These are phyloP conservation scores for Dorcoceras hygrometricum DNA, from an alignment of 257 asterid species.

Conservation along the genomic window DNA sequence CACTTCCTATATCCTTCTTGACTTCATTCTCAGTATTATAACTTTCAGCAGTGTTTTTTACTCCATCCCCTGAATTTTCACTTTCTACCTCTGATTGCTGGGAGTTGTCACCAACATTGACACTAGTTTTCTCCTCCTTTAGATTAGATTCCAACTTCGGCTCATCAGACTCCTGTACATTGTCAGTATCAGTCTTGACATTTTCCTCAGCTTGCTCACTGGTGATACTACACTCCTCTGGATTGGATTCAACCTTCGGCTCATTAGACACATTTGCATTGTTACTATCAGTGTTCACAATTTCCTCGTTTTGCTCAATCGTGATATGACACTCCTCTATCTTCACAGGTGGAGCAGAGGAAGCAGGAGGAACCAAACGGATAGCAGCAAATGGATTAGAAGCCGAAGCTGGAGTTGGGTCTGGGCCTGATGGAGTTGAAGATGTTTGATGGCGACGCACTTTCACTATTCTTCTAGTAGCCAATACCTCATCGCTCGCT, in stretches of 20 bases:
- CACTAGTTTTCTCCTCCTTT: constrained; percentile 30
- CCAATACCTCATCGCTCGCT: constrained; percentile 88
- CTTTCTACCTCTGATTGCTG: constrained; percentile 34
- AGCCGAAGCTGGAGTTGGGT: constrained; percentile 33
- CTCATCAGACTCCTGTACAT: constrained; percentile 26
- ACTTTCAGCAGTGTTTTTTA: constrained; percentile 28
- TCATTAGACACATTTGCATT: constrained; percentile 27
- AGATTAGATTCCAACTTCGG: constrained; percentile 26
- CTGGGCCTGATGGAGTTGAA: constrained; percentile 40
- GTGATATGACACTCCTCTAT: constrained; percentile 23
- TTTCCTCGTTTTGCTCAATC: constrained; percentile 28
- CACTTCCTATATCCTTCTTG: constrained; percentile 32
- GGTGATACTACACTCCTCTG: not conserved
- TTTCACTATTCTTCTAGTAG: constrained; percentile 77
- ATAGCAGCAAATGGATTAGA: constrained; percentile 74
- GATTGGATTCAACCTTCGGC: constrained; percentile 27
- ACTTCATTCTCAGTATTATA: constrained; percentile 31
- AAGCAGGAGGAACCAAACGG: constrained; percentile 50
- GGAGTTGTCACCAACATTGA: constrained; percentile 15
- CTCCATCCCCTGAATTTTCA: constrained; percentile 30
- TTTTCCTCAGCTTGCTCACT: constrained; percentile 29
- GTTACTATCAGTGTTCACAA: constrained; percentile 21
- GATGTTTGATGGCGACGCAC: constrained; percentile 64
- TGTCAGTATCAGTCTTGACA: constrained; percentile 22
- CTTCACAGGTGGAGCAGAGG: constrained; percentile 28